Conservation (phyloP, 2,329 filamentous ascomycete genomes). For the Beauveria sp. region DNA sequence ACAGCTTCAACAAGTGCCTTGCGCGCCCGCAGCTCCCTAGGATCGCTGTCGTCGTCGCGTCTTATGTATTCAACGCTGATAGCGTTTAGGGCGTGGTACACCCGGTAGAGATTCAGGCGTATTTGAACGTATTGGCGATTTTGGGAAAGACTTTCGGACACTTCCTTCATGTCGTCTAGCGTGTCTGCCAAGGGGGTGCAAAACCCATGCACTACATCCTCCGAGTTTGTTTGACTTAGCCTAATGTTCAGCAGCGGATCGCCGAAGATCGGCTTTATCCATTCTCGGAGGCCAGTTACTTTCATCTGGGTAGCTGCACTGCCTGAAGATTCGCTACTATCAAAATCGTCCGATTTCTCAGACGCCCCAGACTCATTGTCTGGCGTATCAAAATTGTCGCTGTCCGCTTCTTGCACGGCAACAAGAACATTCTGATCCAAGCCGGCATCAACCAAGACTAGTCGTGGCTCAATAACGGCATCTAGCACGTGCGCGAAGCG, state of each 20-base stretch:
- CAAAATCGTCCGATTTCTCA: not conserved
- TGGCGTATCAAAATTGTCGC: not conserved
- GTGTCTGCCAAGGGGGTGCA: constrained; percentile 17
- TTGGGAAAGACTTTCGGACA: constrained; percentile 28
- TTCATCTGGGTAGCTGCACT: constrained; percentile 17
- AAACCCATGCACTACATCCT: constrained; percentile 42
- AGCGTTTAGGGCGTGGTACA: constrained; percentile 45
- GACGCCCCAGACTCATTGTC: not conserved
- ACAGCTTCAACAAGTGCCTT: constrained; percentile 42
- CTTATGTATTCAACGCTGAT: constrained; percentile 51
- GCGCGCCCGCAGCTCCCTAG: constrained; percentile 45
- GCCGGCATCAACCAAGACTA: constrained; percentile 48
- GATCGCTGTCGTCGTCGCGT: constrained; percentile 38
- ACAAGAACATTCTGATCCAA: constrained; percentile 45
- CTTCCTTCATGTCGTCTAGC: not conserved
- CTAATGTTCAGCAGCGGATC: constrained; percentile 47
- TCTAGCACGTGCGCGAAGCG: constrained; percentile 44
- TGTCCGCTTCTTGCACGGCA: not conserved
- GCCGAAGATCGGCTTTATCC: constrained; percentile 52
- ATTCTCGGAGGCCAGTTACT: constrained; percentile 48
- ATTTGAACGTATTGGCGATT: constrained; percentile 35
- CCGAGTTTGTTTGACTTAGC: constrained; percentile 37
- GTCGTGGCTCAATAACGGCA: constrained; percentile 40
- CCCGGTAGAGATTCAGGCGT: constrained; percentile 48
- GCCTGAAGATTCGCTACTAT: not conserved